Evolutionary conservation across 2,329 filamentous ascomycete genomes (phyloP), one percentile per base, ranked within the genome.

Genomic region (Alternaria triticina): DNA sequence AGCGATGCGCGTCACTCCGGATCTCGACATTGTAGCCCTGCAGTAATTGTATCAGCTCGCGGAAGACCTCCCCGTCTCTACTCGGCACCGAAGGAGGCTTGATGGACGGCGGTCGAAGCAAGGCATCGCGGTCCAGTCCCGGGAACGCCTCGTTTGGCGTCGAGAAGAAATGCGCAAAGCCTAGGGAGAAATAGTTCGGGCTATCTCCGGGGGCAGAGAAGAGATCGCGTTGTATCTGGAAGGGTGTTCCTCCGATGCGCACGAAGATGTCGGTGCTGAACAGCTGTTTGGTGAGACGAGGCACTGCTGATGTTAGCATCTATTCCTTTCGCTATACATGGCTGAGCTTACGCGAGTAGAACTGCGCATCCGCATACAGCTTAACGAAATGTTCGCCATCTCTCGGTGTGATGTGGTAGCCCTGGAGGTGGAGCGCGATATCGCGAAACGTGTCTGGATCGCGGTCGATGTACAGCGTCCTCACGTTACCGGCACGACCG

Each of bases 121-220:
- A 87, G 13, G 89, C 88, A 64, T 89, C 88, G 55, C 93, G 89
- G 62, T 94, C 89, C 1, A 97, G 86, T 1, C 94, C 95, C 0
- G 95, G 95, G 71, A 97, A 97, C 6, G 94, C 87, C 72, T 97
- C 91, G 13, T 88, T 85, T 0, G 92, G 92, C 3, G 88, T 89
- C 15, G 90, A 90, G 82, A 97, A 97, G 85, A 97, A 96, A 71
- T 93, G 88, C 40, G 90, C 91, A 75, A 97, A 97, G 62, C 94
- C 94, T 4, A 97, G 87, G 0, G 93, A 91, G 84, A 98, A 98
- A 85, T 94, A 98, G 79, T 98, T 98, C 12, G 94, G 94, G n/a
- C 89, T 90, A 81, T 98, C 94, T 25, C 94, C 95, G 1, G 94
- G 93, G 36, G 88, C 87, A 28, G 88, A 90, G 80, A 98, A 97